A percentile compares a stretch with the other conserved stretches of the same genome.
phyloP scores from a whole-genome alignment of 1,139 yeast species.

The Debaryomyces sp. region DNA sequence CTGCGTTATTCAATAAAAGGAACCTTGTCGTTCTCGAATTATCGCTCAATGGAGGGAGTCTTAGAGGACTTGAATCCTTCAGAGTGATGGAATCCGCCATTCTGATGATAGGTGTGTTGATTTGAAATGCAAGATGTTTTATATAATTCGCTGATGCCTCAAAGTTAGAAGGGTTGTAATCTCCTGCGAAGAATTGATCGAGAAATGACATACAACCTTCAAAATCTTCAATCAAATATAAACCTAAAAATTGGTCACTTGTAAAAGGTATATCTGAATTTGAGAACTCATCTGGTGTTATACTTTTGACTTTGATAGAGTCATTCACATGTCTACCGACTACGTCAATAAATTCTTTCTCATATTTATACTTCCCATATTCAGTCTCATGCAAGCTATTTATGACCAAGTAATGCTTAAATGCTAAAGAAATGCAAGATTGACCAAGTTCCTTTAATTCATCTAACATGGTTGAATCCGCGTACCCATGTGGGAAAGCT shows the following conservation, averaged over 20 bases:
- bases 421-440: slow-evolving; percentile 1
- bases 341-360: neutral
- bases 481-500: neutral
- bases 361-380: neutral
- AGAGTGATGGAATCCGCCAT: neutral
- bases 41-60: slow-evolving; percentile 15
- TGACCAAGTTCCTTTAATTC: slow-evolving; percentile 6
- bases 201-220: slow-evolving; percentile 1
- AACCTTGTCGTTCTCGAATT: slow-evolving; percentile 10
- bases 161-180: neutral
- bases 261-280: neutral
- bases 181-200: neutral
- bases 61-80: slow-evolving; percentile 11
- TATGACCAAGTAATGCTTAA: neutral
- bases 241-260: neutral
- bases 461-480: neutral
- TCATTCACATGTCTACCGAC: slow-evolving; percentile 2
- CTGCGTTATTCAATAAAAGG: slow-evolving; percentile 10
- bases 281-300: neutral
- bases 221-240: neutral
- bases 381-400: neutral
- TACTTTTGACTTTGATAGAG: slow-evolving; percentile 1
- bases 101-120: slow-evolving; percentile 6
- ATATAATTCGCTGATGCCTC: neutral
- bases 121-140: slow-evolving; percentile 3